Base-by-base conservation (phyloP, 2,329 filamentous ascomycete genomes). In the Fusarium compactum region DNA sequence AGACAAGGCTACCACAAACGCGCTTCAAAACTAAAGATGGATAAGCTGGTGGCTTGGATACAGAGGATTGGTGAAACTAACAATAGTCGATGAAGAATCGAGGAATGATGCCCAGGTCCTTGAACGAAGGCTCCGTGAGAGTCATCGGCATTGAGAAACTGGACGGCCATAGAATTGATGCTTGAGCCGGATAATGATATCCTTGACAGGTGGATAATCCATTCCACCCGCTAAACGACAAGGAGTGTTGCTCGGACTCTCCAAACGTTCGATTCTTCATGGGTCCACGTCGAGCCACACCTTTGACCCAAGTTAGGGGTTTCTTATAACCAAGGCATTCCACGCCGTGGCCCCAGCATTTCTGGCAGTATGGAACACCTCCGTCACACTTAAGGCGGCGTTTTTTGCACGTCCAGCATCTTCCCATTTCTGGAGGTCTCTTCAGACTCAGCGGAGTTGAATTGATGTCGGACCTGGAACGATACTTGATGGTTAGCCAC, bases 381-480 rank as follows among this genome's bases (percentile, higher is more conserved):
- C 38, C 51, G 18, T 53, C 51, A n/a, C 51, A 53, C 6, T 53
- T 41, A n/a, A 53, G 51, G 38, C 38, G 51, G n/a, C 51, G 51
- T n/a, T 53, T 18, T 20, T 43, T 43, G n/a, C 51, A 53, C 4
- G 12, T 53, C 51, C 51, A 53, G n/a, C 51, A 53, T 30, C 24
- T 20, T 15, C 41, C 2, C 8, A 24, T 24, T n/a, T 27, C 11
- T 10, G 25, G 9, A 24, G 24, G 16, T 11, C 24, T 24, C 8
- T 18, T 46, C 7, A 29, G 8, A n/a, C n/a, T 30, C 27, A 20
- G 24, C 6, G 9, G 22, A 10, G 22, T 45, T 10, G 5, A 38
- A n/a, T n/a, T n/a, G 16, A n/a, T 5, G 10, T n/a, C 6, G 10
- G 34, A 12, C 10, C 10, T 7, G 18, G 34, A 34, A 34, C 16